Evolutionary conservation across 2,329 filamentous ascomycete species (phyloP).

Genomic region (Ambrosiella beaveri): DNA sequence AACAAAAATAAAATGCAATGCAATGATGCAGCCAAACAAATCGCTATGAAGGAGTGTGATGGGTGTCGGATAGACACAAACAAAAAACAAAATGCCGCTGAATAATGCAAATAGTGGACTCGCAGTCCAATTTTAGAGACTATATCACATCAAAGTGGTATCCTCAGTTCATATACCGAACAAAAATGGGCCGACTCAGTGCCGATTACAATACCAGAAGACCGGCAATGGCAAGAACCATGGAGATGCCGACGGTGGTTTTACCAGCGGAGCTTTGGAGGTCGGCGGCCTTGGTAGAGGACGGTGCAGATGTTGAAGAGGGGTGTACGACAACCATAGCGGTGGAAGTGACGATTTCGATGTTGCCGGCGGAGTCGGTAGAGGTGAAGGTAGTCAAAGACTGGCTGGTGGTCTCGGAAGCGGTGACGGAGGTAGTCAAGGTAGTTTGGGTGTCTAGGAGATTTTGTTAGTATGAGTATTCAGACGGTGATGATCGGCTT

Average conservation of each 20-base stretch:
- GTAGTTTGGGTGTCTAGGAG: not conserved
- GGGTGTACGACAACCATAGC: slow-evolving; percentile 30
- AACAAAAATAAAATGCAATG: not conserved
- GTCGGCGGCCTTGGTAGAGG: slow-evolving; percentile 17
- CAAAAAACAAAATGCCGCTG: not conserved
- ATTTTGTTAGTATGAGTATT: not conserved
- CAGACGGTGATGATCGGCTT: no score
- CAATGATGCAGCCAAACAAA: not conserved
- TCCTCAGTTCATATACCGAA: not conserved
- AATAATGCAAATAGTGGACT: not conserved
- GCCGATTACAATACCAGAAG: slow-evolving; percentile 15
- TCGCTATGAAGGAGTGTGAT: not conserved
- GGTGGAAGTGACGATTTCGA: slow-evolving; percentile 31
- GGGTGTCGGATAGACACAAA: not conserved
- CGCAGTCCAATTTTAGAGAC: not conserved
- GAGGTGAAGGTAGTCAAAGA: slow-evolving; percentile 28
- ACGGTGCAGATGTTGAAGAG: slow-evolving; percentile 15
- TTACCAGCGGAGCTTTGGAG: slow-evolving; percentile 23
- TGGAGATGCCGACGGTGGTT: slow-evolving; percentile 8
- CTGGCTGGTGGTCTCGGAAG: slow-evolving; percentile 20
- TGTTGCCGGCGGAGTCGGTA: slow-evolving; percentile 27
- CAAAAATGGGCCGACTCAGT: not conserved
- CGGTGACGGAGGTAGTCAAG: slow-evolving; percentile 8
- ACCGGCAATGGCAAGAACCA: not conserved
- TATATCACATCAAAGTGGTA: slow-evolving; percentile 12